Conservation (phyloP, 345 rosid genomes). For the Bruguiera parviflora region DNA sequence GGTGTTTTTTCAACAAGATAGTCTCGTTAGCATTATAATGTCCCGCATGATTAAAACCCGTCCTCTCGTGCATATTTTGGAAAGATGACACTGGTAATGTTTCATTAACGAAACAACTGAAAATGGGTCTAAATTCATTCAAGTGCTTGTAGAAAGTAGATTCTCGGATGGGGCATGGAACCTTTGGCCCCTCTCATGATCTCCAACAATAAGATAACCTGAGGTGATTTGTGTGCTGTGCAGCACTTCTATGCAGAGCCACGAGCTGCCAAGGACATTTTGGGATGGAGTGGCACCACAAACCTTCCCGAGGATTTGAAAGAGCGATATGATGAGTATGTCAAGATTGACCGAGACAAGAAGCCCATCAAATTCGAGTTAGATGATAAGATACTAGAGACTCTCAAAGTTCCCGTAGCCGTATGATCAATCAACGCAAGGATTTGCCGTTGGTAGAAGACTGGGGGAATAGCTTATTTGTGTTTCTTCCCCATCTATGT, state of each 20-base stretch:
- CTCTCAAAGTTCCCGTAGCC: constrained; percentile 67
- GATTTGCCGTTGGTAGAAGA: constrained; percentile 1
- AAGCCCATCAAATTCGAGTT: constrained; percentile 66
- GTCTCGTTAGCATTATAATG: background rate
- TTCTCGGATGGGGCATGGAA: too few species aligned
- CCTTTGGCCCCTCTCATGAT: too few species aligned
- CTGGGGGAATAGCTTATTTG: background rate
- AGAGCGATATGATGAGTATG: constrained; percentile 74
- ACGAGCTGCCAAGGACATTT: constrained; percentile 80
- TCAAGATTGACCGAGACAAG: constrained; percentile 80
- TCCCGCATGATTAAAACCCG: background rate
- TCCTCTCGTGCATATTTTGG: background rate
- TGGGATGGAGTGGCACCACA: constrained; percentile 69
- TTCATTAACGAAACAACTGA: too few species aligned
- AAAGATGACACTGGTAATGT: background rate
- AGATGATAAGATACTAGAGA: constrained; percentile 77
- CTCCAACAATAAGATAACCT: background rate
- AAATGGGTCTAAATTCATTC: too few species aligned
- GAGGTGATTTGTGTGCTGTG: constrained; percentile 11
- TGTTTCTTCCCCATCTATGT: background rate
- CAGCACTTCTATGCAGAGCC: constrained; percentile 98
- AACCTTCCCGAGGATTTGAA: constrained; percentile 81
- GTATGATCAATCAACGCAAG: constrained; percentile 30
- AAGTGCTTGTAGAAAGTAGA: too few species aligned
- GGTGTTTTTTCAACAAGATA: background rate